Evolutionary conservation across 345 rosid genomes (phyloP), one percentile per base, ranked within the genome.

Genomic region (Murraya paniculata): DNA sequence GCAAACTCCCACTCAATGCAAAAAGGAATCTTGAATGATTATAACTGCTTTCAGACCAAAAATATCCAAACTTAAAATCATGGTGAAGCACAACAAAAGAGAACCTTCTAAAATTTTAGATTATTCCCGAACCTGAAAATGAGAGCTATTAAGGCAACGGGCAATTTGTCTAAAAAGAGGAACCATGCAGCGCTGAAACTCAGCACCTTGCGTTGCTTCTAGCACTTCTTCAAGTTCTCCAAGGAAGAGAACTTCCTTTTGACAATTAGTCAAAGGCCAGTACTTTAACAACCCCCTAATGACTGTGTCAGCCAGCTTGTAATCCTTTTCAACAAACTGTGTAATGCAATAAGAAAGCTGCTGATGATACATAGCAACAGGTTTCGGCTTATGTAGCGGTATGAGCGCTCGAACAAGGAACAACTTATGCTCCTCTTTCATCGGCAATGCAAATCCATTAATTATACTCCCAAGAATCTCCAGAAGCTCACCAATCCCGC

Each of bases 241-340:
- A 70, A 94, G 94, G 77, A 94, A 94, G 81, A 94, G 91, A 86
- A 92, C 91, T 78, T 94, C 98, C 81, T 94, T 94, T 48, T 83
- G 90, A 84, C 98, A 94, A 81, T 91, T 94, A 41, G 89, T 94
- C 77, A 91, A 75, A 36, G 98, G 98, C 98, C 97, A 94, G 84
- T 82, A 94, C 89, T 89, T 94, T 84, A 94, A 79, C 86, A 94
- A 81, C 25, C 98, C 98, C 74, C 90, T 87, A 70, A 94, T 89
- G 36, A 94, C 97, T 0, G 90, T 90, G 79, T 92, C 97, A 0
- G 96, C 91, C 80, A 94, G 91, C 86, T 90, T 92, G 86, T 85
- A 92, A 87, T 94, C 98, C 88, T 94, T 94, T 83, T 94, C 98
- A 58, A 94, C 98, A 82, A 92, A 94, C 89, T 91, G 98, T 48